Conservation (phyloP, 192 early-diverging fungal species). For the Geranomyces michiganensis region DNA sequence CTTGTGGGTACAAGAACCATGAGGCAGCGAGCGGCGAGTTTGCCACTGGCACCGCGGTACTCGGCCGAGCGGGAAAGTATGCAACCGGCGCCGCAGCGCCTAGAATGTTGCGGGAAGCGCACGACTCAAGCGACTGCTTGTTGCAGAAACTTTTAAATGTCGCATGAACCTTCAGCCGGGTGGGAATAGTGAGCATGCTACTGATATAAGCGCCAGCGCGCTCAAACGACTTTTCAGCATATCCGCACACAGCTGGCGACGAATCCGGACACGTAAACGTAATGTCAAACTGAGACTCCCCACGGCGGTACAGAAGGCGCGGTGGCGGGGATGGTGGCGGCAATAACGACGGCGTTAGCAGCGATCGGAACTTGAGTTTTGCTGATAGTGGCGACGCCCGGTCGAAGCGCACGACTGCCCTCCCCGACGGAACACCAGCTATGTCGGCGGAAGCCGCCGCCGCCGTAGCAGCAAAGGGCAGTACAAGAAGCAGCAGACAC, state of each 20-base stretch:
- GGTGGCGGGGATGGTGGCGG: not conserved
- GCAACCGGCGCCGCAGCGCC: conserved; percentile 30
- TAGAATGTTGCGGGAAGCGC: conserved; percentile 17
- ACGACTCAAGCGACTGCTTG: not conserved
- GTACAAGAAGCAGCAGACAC: too few species aligned
- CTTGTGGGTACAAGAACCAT: conserved; percentile 37
- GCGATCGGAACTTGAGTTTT: not conserved
- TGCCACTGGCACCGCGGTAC: not conserved
- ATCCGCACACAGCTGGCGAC: conserved; percentile 10
- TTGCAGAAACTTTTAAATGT: conserved; percentile 39
- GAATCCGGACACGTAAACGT: conserved; percentile 28
- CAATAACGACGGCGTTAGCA: not conserved
- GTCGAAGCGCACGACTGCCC: not conserved
- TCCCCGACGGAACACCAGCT: too few species aligned
- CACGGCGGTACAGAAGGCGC: not conserved
- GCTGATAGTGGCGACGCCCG: not conserved
- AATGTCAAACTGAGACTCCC: conserved; percentile 20
- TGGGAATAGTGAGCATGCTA: conserved; percentile 17
- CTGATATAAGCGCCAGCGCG: conserved; percentile 29
- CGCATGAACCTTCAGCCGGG: conserved; percentile 24
- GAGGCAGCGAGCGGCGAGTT: not conserved
- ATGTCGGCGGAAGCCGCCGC: too few species aligned
- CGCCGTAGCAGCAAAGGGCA: too few species aligned
- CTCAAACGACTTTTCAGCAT: conserved; percentile 28
- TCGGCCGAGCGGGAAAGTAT: conserved; percentile 31